Percentiles rank a stretch among this genome's conserved stretches.
Evolutionary conservation across 1,284 basidiomycete genomes (phyloP).

Genomic region (Apiotrichum porosum): DNA sequence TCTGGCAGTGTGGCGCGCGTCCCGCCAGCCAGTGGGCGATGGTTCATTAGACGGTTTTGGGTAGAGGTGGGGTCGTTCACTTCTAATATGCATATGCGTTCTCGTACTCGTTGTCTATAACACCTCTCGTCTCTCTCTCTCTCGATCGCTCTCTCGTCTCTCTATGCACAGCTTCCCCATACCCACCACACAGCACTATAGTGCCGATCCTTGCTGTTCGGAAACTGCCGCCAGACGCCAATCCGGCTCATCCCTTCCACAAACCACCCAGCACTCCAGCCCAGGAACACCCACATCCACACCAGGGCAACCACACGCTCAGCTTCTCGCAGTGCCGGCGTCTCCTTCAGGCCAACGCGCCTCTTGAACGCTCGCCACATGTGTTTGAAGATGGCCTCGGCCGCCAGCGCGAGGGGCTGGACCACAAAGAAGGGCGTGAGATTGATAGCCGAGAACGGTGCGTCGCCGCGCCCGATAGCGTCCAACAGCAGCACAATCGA

Average conservation of each 20-base stretch:
- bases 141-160: neutral
- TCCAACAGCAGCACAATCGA: constrained; percentile 23
- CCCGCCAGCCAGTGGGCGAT: neutral
- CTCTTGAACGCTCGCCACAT: constrained; percentile 20
- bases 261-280: constrained; percentile 37
- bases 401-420: constrained; percentile 36
- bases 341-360: neutral
- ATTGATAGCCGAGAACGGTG: constrained; percentile 7
- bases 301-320: constrained; percentile 35
- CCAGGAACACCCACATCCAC: constrained; percentile 42
- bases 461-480: constrained; percentile 7
- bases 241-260: constrained; percentile 30
- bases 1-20: no score
- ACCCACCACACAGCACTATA: constrained; percentile 1
- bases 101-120: neutral
- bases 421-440: constrained; percentile 38
- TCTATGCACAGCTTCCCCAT: constrained; percentile 1
- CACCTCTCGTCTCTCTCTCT: no score
- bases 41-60: neutral
- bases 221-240: constrained; percentile 25
- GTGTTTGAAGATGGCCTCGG: constrained; percentile 33
- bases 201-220: no score
- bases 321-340: no score
- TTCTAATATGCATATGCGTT: neutral
- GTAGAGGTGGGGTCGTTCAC: no score